These are phyloP conservation scores for Aspergillus nanangensis DNA, from an alignment of 495 filamentous ascomycete species.

Conservation along the genomic window DNA sequence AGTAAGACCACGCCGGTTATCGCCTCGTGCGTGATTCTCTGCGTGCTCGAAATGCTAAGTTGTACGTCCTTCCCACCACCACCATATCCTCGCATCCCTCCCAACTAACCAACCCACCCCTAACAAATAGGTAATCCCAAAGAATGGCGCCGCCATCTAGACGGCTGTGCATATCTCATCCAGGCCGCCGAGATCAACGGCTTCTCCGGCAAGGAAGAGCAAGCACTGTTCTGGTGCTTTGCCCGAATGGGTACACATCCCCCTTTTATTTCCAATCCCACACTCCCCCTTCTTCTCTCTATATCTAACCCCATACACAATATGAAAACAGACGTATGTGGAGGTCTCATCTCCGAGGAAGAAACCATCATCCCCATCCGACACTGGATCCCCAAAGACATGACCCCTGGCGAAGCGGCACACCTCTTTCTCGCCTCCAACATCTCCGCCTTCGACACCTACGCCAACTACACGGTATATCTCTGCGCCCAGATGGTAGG, in stretches of 20 bases:
- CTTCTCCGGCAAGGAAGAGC: conserved; percentile 36
- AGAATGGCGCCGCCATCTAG: conserved; percentile 44
- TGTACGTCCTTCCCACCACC: conserved; percentile 14
- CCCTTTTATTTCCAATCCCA: neutral
- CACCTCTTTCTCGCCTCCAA: conserved; percentile 23
- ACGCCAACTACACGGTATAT: conserved; percentile 44
- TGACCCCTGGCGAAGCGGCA: conserved; percentile 23
- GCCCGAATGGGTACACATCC: conserved; percentile 37
- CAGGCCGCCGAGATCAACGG: conserved; percentile 33
- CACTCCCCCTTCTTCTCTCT: neutral
- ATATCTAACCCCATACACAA: neutral
- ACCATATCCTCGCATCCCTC: no score
- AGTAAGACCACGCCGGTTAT: conserved; percentile 34
- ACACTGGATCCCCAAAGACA: conserved; percentile 27
- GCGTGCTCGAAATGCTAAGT: conserved; percentile 41
- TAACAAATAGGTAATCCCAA: conserved; percentile 30
- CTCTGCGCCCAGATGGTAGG: conserved; percentile 33
- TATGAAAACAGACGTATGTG: conserved; percentile 33
- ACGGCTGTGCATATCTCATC: conserved; percentile 41
- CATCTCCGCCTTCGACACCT: conserved; percentile 24
- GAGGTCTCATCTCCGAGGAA: conserved; percentile 39
- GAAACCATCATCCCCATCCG: conserved; percentile 31
- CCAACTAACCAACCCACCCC: no score
- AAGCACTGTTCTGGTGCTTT: conserved; percentile 46
- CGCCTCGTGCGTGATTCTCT: conserved; percentile 37